Evolutionary conservation across 257 asterid genomes (phyloP).

Genomic region (Cordia subcordata): DNA sequence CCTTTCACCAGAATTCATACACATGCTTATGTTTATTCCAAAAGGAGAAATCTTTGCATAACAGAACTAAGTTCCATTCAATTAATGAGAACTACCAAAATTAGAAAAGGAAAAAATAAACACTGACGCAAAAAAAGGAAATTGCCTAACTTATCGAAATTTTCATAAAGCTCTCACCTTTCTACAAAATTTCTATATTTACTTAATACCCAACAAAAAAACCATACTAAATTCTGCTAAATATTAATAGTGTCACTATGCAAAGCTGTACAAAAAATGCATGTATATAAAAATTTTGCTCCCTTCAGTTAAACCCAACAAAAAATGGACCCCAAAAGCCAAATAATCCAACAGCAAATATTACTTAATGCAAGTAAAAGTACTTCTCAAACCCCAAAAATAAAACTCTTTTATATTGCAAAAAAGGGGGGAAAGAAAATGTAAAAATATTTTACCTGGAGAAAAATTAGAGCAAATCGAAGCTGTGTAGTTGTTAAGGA

Average conservation of each 20-base stretch:
- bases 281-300: no score
- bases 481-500: background rate
- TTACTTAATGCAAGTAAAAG: background rate
- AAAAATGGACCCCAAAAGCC: no score
- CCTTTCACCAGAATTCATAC: background rate
- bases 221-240: background rate
- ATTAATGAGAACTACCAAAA: slow-evolving; percentile 1
- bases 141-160: background rate
- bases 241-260: background rate
- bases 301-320: no score
- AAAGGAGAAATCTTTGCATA: background rate
- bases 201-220: slow-evolving; percentile 8
- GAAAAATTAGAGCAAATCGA: slow-evolving; percentile 1
- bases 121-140: slow-evolving; percentile 8
- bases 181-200: slow-evolving; percentile 2
- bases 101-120: background rate
- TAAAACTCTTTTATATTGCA: background rate
- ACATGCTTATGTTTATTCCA: background rate
- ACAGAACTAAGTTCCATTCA: background rate
- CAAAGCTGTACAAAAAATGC: background rate
- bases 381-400: background rate
- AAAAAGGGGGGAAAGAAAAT: background rate
- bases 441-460: slow-evolving; percentile 7
- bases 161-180: slow-evolving; percentile 4
- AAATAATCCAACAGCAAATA: background rate